Evolutionary conservation across 2,329 filamentous ascomycete genomes (phyloP).

Genomic region (Sarocladiaceae sp.): DNA sequence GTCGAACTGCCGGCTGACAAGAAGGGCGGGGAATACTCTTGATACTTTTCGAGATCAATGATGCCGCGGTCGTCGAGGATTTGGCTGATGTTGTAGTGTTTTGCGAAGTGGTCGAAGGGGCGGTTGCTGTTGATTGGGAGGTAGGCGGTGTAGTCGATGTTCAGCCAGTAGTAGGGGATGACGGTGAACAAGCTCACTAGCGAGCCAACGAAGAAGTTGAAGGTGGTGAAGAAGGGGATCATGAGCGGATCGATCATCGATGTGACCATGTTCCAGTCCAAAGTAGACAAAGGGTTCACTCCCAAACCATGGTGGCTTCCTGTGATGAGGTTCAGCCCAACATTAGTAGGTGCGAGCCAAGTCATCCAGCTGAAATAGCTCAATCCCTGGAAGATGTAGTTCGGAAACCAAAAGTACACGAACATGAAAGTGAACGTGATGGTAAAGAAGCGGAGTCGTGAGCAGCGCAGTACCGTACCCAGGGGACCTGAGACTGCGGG

Average conservation of each 20-base stretch:
- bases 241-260: slow-evolving; percentile 29
- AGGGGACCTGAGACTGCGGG: slow-evolving; percentile 16
- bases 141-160: slow-evolving; percentile 39
- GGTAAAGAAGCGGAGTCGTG: too few relatives aligned
- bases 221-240: slow-evolving; percentile 31
- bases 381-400: slow-evolving; percentile 44
- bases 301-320: slow-evolving; percentile 34
- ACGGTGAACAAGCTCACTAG: slow-evolving; percentile 28
- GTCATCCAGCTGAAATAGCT: slow-evolving; percentile 48
- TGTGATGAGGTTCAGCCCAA: slow-evolving; percentile 30
- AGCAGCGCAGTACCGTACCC: slow-evolving; percentile 13
- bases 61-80: slow-evolving; percentile 32
- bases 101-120: slow-evolving; percentile 38
- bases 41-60: slow-evolving; percentile 33
- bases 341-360: slow-evolving; percentile 45
- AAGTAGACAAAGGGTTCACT: slow-evolving; percentile 35
- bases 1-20: slow-evolving; percentile 20
- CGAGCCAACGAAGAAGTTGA: slow-evolving; percentile 29
- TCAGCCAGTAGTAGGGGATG: slow-evolving; percentile 36
- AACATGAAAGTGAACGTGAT: slow-evolving; percentile 42
- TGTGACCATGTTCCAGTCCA: slow-evolving; percentile 38
- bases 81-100: slow-evolving; percentile 28
- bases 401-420: slow-evolving; percentile 50
- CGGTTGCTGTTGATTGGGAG: slow-evolving; percentile 41
- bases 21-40: slow-evolving; percentile 37